Conservation (phyloP, 345 rosid genomes). For the Excoecaria agallocha region DNA sequence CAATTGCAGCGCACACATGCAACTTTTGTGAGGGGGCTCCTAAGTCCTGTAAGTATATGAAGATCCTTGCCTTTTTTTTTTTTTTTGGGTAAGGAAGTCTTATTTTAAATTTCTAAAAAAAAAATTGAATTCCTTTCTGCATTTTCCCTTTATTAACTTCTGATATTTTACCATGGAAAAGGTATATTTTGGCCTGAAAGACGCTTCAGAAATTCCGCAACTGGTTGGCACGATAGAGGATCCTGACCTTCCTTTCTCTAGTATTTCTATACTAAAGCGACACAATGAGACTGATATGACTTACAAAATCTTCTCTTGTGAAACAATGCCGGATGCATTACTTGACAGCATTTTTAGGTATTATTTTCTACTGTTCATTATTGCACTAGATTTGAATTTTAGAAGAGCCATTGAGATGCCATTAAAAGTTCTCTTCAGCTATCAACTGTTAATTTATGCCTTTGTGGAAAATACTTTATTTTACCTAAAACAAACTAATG, state of each 20-base stretch:
- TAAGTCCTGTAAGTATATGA: conserved; percentile 66
- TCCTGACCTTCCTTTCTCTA: conserved; percentile 69
- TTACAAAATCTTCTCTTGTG: conserved; percentile 78
- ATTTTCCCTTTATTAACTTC: conserved; percentile 9
- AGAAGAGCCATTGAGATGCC: background rate
- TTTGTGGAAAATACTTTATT: background rate
- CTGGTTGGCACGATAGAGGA: conserved; percentile 85
- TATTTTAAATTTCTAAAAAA: background rate
- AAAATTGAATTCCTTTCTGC: background rate
- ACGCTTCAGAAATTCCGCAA: conserved; percentile 59
- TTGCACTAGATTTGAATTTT: background rate
- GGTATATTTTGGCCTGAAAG: conserved; percentile 72
- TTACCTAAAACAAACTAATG: background rate
- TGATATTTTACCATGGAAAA: conserved; percentile 29
- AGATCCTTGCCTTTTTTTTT: too few species aligned
- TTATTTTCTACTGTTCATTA: conserved; percentile 6
- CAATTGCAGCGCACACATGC: conserved; percentile 85
- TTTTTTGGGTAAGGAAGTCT: background rate
- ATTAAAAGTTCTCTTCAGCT: background rate
- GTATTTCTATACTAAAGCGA: conserved; percentile 70
- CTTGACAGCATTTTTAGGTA: conserved; percentile 87
- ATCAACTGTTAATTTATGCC: background rate
- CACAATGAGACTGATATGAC: conserved; percentile 51
- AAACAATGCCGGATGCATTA: conserved; percentile 53
- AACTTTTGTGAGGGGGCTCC: conserved; percentile 85